Conservation (phyloP, 495 filamentous ascomycete species). For the Penicillium nucicola region DNA sequence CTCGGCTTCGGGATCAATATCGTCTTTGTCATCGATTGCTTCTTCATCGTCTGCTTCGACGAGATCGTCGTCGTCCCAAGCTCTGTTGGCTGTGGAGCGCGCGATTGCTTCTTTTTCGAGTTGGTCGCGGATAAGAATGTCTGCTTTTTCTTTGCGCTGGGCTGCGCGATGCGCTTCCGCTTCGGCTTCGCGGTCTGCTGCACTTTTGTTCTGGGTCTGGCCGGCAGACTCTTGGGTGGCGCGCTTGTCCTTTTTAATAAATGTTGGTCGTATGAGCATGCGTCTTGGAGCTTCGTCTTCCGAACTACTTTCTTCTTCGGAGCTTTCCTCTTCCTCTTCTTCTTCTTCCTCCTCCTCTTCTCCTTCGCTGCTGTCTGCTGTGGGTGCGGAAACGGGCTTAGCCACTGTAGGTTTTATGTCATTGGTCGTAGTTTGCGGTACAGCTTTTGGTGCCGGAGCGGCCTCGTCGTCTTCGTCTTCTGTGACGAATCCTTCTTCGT, state of each 20-base stretch:
- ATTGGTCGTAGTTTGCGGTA: constrained; percentile 10
- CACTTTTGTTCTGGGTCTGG: constrained; percentile 18
- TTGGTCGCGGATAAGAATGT: constrained; percentile 83
- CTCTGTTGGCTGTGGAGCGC: constrained; percentile 68
- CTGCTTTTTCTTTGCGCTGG: constrained; percentile 61
- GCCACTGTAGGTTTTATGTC: not conserved
- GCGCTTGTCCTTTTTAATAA: constrained; percentile 82
- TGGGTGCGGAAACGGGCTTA: not conserved
- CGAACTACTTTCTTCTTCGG: constrained; percentile 57
- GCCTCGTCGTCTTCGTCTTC: constrained; percentile 55
- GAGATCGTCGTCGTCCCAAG: constrained; percentile 86
- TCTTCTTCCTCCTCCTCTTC: constrained; percentile 61
- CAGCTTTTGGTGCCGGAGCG: constrained; percentile 31
- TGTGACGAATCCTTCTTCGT: constrained; percentile 75
- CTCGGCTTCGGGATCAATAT: constrained; percentile 83
- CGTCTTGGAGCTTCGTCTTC: constrained; percentile 74
- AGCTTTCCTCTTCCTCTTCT: constrained; percentile 46
- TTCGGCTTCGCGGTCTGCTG: constrained; percentile 48
- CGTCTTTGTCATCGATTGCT: constrained; percentile 80
- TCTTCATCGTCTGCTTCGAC: constrained; percentile 57
- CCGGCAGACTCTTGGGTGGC: constrained; percentile 13
- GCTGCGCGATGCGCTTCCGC: constrained; percentile 50
- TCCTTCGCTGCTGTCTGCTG: constrained; percentile 55
- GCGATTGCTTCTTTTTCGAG: constrained; percentile 75
- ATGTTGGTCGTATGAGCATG: constrained; percentile 81